A percentile compares a stretch with the other conserved stretches of the same genome.
Evolutionary conservation across 2,329 filamentous ascomycete genomes (phyloP).

Genomic region (Mycosphaerella arachidis): DNA sequence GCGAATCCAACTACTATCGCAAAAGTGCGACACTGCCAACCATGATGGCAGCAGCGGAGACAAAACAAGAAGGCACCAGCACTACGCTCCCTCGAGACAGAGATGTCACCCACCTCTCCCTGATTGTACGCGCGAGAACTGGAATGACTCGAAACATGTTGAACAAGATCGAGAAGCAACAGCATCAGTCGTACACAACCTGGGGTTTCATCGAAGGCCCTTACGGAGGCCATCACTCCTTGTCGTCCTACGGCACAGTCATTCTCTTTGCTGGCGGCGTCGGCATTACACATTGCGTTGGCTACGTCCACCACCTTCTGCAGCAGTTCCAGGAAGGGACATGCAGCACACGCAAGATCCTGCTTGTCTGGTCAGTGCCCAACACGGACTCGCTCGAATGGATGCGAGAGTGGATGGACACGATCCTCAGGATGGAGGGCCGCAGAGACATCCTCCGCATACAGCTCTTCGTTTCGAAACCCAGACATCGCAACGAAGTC

Average conservation of each 20-base stretch:
- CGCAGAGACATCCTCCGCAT: conserved; percentile 57
- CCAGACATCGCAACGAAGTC: conserved; percentile 51
- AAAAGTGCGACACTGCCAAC: conserved; percentile 12
- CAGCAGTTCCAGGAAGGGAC: conserved; percentile 64
- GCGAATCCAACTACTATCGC: conserved; percentile 5
- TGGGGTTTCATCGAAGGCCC: conserved; percentile 70
- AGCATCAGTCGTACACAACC: conserved; percentile 59
- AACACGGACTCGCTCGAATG: conserved; percentile 62
- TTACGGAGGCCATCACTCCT: conserved; percentile 65
- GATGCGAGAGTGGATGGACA: conserved; percentile 63
- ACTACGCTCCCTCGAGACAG: conserved; percentile 27
- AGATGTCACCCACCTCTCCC: conserved; percentile 54
- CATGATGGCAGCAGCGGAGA: conserved; percentile 17
- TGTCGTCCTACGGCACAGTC: conserved; percentile 72
- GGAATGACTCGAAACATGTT: conserved; percentile 69
- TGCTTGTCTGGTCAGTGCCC: conserved; percentile 75
- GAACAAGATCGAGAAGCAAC: conserved; percentile 59
- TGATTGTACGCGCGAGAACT: conserved; percentile 68
- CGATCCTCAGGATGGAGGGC: conserved; percentile 56
- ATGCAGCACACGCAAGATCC: conserved; percentile 65
- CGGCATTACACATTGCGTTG: conserved; percentile 74
- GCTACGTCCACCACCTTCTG: conserved; percentile 69
- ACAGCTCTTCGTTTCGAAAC: conserved; percentile 60
- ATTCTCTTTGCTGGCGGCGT: conserved; percentile 77
- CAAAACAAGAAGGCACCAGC: conserved; percentile 13